phyloP scores from a whole-genome alignment of 768 basidiomycete genomes.

The Russula foetens region DNA sequence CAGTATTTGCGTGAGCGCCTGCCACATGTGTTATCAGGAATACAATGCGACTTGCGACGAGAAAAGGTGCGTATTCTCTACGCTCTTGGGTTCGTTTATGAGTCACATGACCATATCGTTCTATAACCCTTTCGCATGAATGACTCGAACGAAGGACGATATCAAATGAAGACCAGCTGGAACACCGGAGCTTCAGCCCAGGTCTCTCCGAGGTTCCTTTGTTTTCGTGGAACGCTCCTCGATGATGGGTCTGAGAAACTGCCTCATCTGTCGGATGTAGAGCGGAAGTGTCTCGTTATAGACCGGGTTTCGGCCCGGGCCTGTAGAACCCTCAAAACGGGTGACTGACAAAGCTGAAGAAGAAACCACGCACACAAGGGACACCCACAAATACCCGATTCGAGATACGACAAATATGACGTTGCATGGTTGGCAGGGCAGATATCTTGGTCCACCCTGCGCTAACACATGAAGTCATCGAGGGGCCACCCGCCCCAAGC shows the following conservation, averaged over 20 bases:
- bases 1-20: no score
- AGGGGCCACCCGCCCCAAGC: constrained; percentile 10
- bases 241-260: background rate
- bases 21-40: no score
- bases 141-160: no score
- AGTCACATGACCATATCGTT: no score
- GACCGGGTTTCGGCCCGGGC: constrained; percentile 34
- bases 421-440: constrained; percentile 16
- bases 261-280: background rate
- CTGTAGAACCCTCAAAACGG: constrained; percentile 24
- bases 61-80: no score
- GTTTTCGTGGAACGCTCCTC: no score
- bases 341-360: background rate
- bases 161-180: no score
- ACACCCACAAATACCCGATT: constrained; percentile 33
- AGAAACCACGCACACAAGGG: constrained; percentile 30
- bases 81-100: no score
- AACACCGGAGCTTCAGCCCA: no score
- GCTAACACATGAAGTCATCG: background rate
- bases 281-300: constrained; percentile 31
- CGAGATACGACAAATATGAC: background rate
- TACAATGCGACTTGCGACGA: no score
- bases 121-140: no score
- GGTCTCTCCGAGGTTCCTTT: no score
- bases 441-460: constrained; percentile 32